Percentiles rank a stretch among this genome's conserved stretches.
Conservation (phyloP, 2,329 filamentous ascomycete species). For the Juglanconis oblonga region DNA sequence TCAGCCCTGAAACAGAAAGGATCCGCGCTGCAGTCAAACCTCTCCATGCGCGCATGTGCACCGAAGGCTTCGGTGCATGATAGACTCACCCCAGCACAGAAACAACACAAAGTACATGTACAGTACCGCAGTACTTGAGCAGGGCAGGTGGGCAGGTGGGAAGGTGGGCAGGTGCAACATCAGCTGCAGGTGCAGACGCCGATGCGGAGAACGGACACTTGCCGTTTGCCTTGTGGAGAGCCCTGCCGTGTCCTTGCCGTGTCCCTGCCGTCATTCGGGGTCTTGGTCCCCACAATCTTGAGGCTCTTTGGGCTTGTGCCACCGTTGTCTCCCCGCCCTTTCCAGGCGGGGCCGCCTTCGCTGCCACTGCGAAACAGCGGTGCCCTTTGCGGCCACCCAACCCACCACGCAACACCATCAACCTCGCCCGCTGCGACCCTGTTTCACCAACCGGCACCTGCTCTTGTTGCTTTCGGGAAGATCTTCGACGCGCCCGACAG, state of each 20-base stretch:
- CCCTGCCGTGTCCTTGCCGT: too few relatives aligned
- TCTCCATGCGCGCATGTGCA: too few relatives aligned
- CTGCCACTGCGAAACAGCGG: constrained; percentile 8
- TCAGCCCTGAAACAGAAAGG: too few relatives aligned
- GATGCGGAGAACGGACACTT: background rate
- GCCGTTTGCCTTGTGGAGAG: background rate
- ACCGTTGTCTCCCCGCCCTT: constrained; percentile 2
- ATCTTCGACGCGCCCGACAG: background rate
- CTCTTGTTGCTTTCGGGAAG: background rate
- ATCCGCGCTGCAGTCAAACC: too few relatives aligned
- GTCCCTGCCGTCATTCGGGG: background rate
- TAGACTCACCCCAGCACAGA: background rate
- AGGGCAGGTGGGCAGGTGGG: too few relatives aligned
- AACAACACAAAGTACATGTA: background rate
- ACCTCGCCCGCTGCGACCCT: background rate
- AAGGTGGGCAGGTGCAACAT: too few relatives aligned
- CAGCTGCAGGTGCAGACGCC: too few relatives aligned
- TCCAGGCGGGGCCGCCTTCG: background rate
- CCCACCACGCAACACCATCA: background rate
- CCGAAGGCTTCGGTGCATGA: background rate
- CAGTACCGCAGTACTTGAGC: too few relatives aligned
- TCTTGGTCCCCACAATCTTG: background rate
- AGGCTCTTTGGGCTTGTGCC: background rate
- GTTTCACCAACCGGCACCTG: background rate
- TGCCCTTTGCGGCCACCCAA: background rate